These are phyloP conservation scores for Paramecium sexaurelia DNA, from an alignment of 73 alveolate genomes.

Conservation along the genomic window DNA sequence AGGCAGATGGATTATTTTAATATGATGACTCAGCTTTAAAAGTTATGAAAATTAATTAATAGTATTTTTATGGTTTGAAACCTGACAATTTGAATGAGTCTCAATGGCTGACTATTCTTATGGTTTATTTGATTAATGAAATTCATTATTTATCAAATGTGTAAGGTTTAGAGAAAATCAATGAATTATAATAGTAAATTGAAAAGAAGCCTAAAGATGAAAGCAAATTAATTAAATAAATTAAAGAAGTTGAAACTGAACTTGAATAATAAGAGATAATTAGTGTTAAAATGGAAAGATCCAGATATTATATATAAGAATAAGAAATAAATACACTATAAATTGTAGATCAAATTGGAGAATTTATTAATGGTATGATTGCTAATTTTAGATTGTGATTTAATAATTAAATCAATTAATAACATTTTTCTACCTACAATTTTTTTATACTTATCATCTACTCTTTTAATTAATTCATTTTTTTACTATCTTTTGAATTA, in stretches of 20 bases:
- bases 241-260: not conserved
- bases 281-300: conserved; percentile 42
- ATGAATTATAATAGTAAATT: not conserved
- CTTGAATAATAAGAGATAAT: not conserved
- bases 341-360: not conserved
- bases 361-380: conserved; percentile 40
- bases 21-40: not conserved
- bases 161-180: not conserved
- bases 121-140: conserved; percentile 29
- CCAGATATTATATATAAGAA: not conserved
- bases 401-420: not conserved
- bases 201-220: not conserved
- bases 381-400: conserved; percentile 34
- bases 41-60: not conserved
- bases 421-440: not conserved
- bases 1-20: conserved; percentile 20
- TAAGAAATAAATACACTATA: not conserved
- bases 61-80: conserved; percentile 9
- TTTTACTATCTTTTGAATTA: no score
- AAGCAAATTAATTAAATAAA: not conserved
- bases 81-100: not conserved
- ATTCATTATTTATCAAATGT: conserved; percentile 19
- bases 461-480: no score
- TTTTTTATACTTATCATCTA: no score
- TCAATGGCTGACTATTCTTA: not conserved